These are phyloP conservation scores for Heterobasidion annosum DNA, from an alignment of 1,284 basidiomycete species.

Conservation along the genomic window DNA sequence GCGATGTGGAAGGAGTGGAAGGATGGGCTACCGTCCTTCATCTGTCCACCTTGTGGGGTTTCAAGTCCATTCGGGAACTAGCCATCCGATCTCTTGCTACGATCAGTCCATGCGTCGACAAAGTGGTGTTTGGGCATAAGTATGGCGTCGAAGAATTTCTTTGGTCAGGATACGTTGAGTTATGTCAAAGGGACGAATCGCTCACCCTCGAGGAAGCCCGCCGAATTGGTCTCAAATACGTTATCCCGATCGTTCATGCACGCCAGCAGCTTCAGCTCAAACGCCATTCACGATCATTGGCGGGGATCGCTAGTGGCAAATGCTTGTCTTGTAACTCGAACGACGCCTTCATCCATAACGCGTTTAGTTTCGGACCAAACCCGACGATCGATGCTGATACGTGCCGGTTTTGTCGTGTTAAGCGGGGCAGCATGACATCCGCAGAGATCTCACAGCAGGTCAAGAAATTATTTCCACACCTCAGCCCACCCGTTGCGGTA, in stretches of 20 bases:
- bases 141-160: slow-evolving; percentile 7
- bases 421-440: too few species aligned
- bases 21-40: slow-evolving; percentile 13
- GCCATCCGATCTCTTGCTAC: slow-evolving; percentile 7
- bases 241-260: neutral
- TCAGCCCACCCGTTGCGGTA: too few species aligned
- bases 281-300: too few species aligned
- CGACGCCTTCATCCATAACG: too few species aligned
- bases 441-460: too few species aligned
- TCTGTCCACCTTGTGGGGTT: slow-evolving; percentile 11
- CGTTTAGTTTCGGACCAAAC: too few species aligned
- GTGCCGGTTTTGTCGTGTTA: too few species aligned
- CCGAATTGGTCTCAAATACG: slow-evolving; percentile 5
- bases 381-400: too few species aligned
- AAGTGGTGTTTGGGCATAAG: slow-evolving; percentile 10
- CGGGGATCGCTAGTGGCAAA: too few species aligned
- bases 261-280: neutral
- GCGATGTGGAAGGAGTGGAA: slow-evolving; percentile 5
- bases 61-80: slow-evolving; percentile 10
- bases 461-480: too few species aligned
- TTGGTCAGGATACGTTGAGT: slow-evolving; percentile 4
- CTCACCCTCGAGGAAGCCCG: slow-evolving; percentile 6
- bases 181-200: slow-evolving; percentile 6
- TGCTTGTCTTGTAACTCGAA: too few species aligned
- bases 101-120: slow-evolving; percentile 10